Conservation (phyloP, 768 basidiomycete genomes). For the Suillus weaverae region DNA sequence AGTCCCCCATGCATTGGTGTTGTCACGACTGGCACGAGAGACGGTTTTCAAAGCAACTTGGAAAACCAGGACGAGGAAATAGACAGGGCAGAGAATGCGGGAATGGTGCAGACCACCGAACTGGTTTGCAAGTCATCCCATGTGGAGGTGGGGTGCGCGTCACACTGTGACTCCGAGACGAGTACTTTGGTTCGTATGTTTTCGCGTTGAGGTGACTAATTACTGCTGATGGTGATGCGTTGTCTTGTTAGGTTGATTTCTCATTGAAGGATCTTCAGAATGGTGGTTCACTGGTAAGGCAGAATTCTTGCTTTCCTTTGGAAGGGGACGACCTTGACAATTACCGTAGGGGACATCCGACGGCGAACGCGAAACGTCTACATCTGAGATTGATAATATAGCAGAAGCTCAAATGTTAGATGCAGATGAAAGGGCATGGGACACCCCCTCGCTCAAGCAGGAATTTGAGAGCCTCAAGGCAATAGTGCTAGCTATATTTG, state of each 20-base stretch:
- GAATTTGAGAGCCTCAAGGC: neutral
- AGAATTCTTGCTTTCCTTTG: neutral
- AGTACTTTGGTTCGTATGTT: conserved; percentile 17
- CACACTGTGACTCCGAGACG: conserved; percentile 12
- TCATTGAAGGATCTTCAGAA: neutral
- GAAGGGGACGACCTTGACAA: neutral
- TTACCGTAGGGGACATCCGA: conserved; percentile 15
- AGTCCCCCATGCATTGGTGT: neutral
- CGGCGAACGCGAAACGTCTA: conserved; percentile 12
- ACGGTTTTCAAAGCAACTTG: neutral
- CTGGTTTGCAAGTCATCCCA: neutral
- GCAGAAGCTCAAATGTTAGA: conserved; percentile 29
- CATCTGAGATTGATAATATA: neutral
- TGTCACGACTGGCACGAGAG: neutral
- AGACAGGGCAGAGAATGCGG: neutral
- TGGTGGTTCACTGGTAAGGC: neutral
- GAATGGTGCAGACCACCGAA: neutral
- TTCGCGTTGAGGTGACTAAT: neutral
- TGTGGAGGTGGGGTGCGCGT: neutral
- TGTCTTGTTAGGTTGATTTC: conserved; percentile 12
- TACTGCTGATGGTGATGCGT: neutral
- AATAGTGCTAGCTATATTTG: neutral
- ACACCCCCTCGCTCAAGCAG: conserved; percentile 1
- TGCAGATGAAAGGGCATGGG: conserved; percentile 44
- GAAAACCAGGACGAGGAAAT: neutral